These are phyloP conservation scores for Tylopilus sp. DNA, from an alignment of 1,284 basidiomycete genomes.

Conservation along the genomic window DNA sequence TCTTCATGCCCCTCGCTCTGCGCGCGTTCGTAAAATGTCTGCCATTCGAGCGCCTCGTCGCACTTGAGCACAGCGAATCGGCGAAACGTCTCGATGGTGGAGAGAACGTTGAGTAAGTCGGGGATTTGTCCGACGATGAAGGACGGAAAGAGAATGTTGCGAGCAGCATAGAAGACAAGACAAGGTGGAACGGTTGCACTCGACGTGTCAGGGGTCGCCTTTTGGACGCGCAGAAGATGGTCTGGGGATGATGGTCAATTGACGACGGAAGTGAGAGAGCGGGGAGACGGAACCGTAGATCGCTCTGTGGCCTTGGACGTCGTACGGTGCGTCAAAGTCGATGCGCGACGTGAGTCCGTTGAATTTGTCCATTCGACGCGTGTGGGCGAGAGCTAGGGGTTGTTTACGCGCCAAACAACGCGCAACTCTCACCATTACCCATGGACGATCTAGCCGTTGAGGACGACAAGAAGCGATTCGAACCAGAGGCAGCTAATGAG, in stretches of 20 bases:
- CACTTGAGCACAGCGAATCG: constrained; percentile 42
- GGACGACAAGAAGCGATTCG: constrained; percentile 80
- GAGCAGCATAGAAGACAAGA: constrained; percentile 49
- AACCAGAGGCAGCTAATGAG: constrained; percentile 57
- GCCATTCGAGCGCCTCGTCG: constrained; percentile 45
- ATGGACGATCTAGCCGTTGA: constrained; percentile 61
- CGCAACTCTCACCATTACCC: no score
- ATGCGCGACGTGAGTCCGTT: constrained; percentile 24
- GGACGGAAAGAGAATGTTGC: constrained; percentile 50
- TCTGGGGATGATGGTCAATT: constrained; percentile 23
- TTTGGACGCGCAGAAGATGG: constrained; percentile 1
- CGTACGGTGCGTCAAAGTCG: constrained; percentile 28
- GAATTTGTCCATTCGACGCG: constrained; percentile 21
- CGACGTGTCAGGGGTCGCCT: background rate
- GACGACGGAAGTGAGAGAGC: background rate
- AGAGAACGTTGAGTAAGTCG: constrained; percentile 54
- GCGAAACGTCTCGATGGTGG: constrained; percentile 55
- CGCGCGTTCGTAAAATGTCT: constrained; percentile 43
- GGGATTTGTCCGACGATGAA: constrained; percentile 49
- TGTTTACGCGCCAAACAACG: no score
- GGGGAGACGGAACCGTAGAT: constrained; percentile 33
- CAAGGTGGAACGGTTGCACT: constrained; percentile 37
- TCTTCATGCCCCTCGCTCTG: constrained; percentile 3
- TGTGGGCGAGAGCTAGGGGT: no score
- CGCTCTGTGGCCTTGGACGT: constrained; percentile 16